Conservation (phyloP, 2,329 filamentous ascomycete genomes). For the Calonectria pseudoreteaudii region DNA sequence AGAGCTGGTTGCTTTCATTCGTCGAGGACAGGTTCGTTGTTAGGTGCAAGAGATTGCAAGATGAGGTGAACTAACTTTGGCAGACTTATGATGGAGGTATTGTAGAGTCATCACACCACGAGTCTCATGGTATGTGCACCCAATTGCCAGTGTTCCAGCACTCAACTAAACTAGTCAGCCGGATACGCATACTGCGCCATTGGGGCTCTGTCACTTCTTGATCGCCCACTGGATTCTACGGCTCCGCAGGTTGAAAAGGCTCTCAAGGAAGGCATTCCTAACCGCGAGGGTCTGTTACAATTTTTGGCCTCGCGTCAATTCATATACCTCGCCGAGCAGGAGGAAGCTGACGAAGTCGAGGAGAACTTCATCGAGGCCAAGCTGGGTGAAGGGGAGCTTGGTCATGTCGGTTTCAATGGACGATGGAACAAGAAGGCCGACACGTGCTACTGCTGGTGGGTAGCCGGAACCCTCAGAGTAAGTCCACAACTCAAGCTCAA, state of each 20-base stretch:
- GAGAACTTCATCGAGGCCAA: constrained; percentile 51
- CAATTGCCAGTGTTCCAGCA: constrained; percentile 10
- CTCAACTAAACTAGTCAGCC: constrained; percentile 59
- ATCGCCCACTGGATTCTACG: constrained; percentile 61
- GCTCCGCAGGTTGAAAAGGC: constrained; percentile 35
- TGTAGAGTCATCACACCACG: constrained; percentile 80
- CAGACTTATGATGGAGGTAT: constrained; percentile 89
- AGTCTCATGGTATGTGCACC: constrained; percentile 77
- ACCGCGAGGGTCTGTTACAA: constrained; percentile 49
- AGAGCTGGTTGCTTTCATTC: constrained; percentile 76
- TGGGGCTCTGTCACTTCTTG: constrained; percentile 80
- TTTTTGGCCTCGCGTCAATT: constrained; percentile 77
- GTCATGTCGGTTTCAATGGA: constrained; percentile 85
- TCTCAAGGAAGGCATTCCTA: constrained; percentile 50
- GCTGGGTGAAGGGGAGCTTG: constrained; percentile 49
- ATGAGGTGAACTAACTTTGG: constrained; percentile 14
- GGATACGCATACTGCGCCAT: constrained; percentile 94
- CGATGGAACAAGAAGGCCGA: constrained; percentile 92
- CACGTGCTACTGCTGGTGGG: constrained; percentile 98
- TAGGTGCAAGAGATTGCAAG: not conserved
- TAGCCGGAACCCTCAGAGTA: constrained; percentile 71
- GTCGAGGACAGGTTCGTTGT: constrained; percentile 64
- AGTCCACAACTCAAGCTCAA: constrained; percentile 9
- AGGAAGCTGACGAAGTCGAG: constrained; percentile 59
- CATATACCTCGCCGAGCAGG: constrained; percentile 62